Percentiles rank a stretch among this genome's conserved stretches.
These are phyloP conservation scores for Lentinus brumalis DNA, from an alignment of 768 basidiomycete genomes.

Conservation along the genomic window DNA sequence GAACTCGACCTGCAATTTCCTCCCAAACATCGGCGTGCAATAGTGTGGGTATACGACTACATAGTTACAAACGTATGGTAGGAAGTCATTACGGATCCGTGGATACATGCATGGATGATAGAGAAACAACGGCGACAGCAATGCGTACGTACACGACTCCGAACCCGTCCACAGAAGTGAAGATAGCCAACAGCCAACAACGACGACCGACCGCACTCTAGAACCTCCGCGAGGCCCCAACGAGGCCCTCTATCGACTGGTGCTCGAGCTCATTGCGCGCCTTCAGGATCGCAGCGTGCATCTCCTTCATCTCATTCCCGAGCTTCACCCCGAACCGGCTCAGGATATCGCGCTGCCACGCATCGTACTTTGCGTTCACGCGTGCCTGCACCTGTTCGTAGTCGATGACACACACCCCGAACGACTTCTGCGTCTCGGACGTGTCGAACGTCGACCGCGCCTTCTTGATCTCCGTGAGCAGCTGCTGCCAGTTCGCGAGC, in stretches of 20 bases:
- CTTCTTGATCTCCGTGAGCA: constrained; percentile 96
- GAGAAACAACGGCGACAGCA: constrained; percentile 11
- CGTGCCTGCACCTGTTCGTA: constrained; percentile 98
- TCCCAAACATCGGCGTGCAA: constrained; percentile 1
- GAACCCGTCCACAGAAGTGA: background rate
- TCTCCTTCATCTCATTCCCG: constrained; percentile 95
- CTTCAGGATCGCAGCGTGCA: constrained; percentile 90
- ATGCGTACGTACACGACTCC: constrained; percentile 1
- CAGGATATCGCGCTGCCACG: constrained; percentile 96
- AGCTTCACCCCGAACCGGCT: constrained; percentile 91
- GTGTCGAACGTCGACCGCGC: constrained; percentile 96
- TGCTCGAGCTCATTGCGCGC: constrained; percentile 95
- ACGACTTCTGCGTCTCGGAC: constrained; percentile 87
- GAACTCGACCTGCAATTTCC: too few species aligned
- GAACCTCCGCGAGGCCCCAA: constrained; percentile 52
- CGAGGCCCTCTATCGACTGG: constrained; percentile 91
- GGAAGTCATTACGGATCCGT: constrained; percentile 18
- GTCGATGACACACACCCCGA: constrained; percentile 93
- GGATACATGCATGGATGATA: constrained; percentile 20
- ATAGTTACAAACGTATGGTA: constrained; percentile 22
- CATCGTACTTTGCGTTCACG: constrained; percentile 98
- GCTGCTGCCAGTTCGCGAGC: constrained; percentile 91
- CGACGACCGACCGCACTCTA: background rate
- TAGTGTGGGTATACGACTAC: constrained; percentile 22
- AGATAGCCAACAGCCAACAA: background rate